Percentiles rank a stretch among this genome's conserved stretches.
phyloP scores from a whole-genome alignment of 352 stramenopile genomes.

The Phytophthora sansomeana region DNA sequence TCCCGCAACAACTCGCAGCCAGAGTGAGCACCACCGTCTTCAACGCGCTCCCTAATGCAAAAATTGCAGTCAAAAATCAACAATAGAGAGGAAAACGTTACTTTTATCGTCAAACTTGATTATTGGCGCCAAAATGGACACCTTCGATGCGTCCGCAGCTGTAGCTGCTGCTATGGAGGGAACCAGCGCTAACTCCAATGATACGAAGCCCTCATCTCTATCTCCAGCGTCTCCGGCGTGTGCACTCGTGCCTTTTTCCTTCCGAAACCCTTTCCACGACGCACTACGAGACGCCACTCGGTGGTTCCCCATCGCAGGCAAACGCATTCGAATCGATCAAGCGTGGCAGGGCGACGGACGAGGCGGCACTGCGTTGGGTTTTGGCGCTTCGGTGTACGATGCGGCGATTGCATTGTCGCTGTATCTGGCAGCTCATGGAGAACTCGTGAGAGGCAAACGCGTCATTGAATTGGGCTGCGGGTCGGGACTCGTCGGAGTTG shows the following conservation, averaged over 20 bases:
- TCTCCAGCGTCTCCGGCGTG: conserved; percentile 10
- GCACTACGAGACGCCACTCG: conserved; percentile 68
- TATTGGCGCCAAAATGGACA: conserved; percentile 18
- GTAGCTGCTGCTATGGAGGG: conserved; percentile 31
- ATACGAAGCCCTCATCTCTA: conserved; percentile 1
- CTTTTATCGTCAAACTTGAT: conserved; percentile 5
- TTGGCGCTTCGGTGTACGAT: conserved; percentile 87
- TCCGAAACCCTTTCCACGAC: conserved; percentile 80
- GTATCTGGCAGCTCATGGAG: conserved; percentile 70
- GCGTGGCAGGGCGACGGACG: conserved; percentile 80
- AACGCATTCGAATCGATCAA: conserved; percentile 73
- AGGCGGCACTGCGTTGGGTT: conserved; percentile 76
- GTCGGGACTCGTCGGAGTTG: conserved; percentile 76
- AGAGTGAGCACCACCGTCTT: not conserved
- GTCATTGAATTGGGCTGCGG: conserved; percentile 82
- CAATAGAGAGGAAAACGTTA: conserved; percentile 25
- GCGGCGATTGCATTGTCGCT: conserved; percentile 79
- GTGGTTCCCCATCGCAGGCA: conserved; percentile 71
- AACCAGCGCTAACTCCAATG: conserved; percentile 1
- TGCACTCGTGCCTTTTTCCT: conserved; percentile 76
- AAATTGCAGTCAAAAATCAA: conserved; percentile 36
- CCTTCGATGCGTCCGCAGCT: not conserved
- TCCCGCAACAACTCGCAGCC: not conserved
- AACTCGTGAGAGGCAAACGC: conserved; percentile 56
- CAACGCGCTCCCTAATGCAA: conserved; percentile 23